Conservation (phyloP, 129 eudicot species). For the Glebionis coronaria region DNA sequence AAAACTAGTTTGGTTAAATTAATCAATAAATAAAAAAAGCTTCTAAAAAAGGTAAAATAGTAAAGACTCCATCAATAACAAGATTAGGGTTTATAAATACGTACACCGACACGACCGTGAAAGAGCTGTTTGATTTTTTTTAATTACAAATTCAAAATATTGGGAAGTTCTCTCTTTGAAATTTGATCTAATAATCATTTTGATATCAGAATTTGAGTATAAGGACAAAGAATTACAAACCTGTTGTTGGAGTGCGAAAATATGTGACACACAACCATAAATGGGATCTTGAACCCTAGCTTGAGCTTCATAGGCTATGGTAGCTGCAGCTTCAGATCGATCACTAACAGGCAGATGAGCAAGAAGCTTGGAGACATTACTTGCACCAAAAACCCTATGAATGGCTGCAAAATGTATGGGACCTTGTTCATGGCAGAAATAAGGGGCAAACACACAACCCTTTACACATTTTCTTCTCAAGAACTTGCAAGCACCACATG, state of each 20-base stretch:
- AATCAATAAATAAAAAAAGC: background rate
- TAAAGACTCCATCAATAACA: conserved; percentile 1
- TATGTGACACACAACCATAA: conserved; percentile 97
- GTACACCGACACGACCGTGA: no score
- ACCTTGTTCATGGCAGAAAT: conserved; percentile 97
- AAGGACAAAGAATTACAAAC: conserved; percentile 29
- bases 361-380: conserved; percentile 91
- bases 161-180: no score
- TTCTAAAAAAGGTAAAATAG: no score
- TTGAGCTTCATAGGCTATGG: conserved; percentile 94
- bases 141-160: background rate
- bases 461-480: conserved; percentile 89
- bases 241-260: conserved; percentile 96
- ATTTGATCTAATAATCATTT: background rate
- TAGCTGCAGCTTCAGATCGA: conserved; percentile 90
- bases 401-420: conserved; percentile 92
- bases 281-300: conserved; percentile 98
- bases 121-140: background rate
- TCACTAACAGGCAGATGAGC: conserved; percentile 75
- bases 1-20: conserved; percentile 18
- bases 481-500: conserved; percentile 99
- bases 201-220: background rate
- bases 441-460: conserved; percentile 98
- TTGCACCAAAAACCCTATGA: conserved; percentile 95
- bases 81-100: conserved; percentile 12